Base-by-base conservation (phyloP, 1,139 yeast species). In the Saccharomyces hybrid region DNA sequence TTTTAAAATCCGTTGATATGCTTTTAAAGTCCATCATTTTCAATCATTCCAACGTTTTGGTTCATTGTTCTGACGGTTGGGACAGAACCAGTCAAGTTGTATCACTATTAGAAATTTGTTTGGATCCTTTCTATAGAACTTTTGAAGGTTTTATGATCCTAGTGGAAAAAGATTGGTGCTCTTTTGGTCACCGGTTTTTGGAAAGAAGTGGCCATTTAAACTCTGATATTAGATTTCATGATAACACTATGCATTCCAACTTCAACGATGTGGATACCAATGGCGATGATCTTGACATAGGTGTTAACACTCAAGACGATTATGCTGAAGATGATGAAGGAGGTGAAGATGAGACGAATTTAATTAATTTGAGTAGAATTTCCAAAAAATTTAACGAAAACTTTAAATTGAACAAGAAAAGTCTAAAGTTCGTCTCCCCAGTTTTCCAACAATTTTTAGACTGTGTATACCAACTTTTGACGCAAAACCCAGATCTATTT, bases 41-140 rank as follows among this genome's bases (percentile, higher is more conserved):
- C 63, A 88, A 89, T 66, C 83, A 85, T 57, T 86, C 95, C 13
- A 95, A 91, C 69, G 81, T 93, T 5, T 69, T 93, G 6, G 80
- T 95, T 9, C 99, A 93, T 71, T 93, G 99, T 68, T 90, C 97
- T 0, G 99, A 93, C 73, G 99, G 99, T 0, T 93, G 99, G 99
- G 99, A 93, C 68, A 76, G 99, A 56, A 95, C 99, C 0, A 82
- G 97, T 0, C 98, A 93, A 67, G 81, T 91, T 0, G 80, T 91
- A 8, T 86, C 97, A 3, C 73, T 93, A 57, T 83, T 91, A 48
- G 95, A 93, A 70, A 73, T 95, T 6, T 88, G 96, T 66, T 75
- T 91, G 25, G 99, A 95, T 69, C 98, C 98, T 0, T 89, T 80
- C 67, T 93, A 79, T 70, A 78, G 99, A 60, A 90, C 99, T 0